phyloP scores from a whole-genome alignment of 768 basidiomycete species.

The Clavaria fumosa region DNA sequence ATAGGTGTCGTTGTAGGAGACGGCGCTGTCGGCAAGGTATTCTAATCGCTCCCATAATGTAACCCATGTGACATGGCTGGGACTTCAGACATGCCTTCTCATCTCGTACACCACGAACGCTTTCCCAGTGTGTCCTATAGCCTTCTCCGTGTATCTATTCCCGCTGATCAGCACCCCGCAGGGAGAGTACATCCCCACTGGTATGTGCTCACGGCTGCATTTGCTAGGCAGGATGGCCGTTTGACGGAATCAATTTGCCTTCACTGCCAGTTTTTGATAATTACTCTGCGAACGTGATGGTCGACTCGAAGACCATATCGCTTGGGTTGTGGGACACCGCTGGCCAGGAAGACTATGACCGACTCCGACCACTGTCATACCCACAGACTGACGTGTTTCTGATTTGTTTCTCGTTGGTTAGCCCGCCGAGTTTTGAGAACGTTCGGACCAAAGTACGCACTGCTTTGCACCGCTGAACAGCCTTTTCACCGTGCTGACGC shows the following conservation, averaged over 20 bases:
- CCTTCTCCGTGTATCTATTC: slow-evolving; percentile 4
- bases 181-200: slow-evolving; percentile 96
- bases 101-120: slow-evolving; percentile 99
- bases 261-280: slow-evolving; percentile 80
- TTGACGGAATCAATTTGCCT: not conserved
- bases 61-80: slow-evolving; percentile 7
- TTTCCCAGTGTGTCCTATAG: slow-evolving; percentile 55
- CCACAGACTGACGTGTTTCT: slow-evolving; percentile 99
- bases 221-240: not conserved
- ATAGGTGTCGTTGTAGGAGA: slow-evolving; percentile 96
- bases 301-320: slow-evolving; percentile 96
- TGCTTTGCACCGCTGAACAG: slow-evolving; percentile 3
- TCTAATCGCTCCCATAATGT: slow-evolving; percentile 6
- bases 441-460: slow-evolving; percentile 82
- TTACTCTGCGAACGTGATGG: slow-evolving; percentile 97
- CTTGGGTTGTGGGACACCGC: slow-evolving; percentile 99
- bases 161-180: slow-evolving; percentile 20
- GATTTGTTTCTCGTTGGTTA: slow-evolving; percentile 97
- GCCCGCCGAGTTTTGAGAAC: slow-evolving; percentile 97
- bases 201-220: slow-evolving; percentile 25
- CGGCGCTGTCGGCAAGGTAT: slow-evolving; percentile 95
- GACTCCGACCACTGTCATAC: slow-evolving; percentile 93
- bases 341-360: slow-evolving; percentile 98
- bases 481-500: slow-evolving; percentile 6
- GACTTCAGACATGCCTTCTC: slow-evolving; percentile 80